Percentiles rank a stretch among this genome's conserved stretches.
Evolutionary conservation across 31 red algal species (phyloP).

Genomic region (Bonnemaisonia californica): DNA sequence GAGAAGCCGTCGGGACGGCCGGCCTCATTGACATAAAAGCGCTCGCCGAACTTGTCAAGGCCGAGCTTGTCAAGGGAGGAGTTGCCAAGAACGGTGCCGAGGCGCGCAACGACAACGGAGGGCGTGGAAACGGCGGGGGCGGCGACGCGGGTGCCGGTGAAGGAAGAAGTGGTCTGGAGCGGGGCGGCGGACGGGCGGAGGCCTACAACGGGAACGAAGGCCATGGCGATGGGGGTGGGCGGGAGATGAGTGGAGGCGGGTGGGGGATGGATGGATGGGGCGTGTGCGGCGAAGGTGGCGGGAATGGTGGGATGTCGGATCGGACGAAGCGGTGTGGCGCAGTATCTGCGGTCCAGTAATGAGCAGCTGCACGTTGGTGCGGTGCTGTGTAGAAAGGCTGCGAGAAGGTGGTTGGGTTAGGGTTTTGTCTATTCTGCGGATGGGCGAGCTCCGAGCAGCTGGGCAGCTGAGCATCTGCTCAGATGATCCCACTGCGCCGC

Average conservation of each 20-base stretch:
- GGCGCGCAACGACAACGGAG: conserved; percentile 49
- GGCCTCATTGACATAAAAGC: conserved; percentile 50
- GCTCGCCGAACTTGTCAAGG: conserved; percentile 72
- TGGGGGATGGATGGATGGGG: background rate
- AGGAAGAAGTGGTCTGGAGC: conserved; percentile 5
- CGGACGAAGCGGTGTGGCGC: too few relatives aligned
- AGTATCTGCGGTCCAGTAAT: too few relatives aligned
- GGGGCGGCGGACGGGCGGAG: conserved; percentile 36
- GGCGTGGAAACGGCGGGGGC: conserved; percentile 24
- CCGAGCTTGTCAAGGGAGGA: conserved; percentile 75
- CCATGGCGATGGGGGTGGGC: conserved; percentile 31
- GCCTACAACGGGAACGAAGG: conserved; percentile 53
- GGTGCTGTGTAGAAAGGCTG: too few relatives aligned
- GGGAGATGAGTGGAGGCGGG: too few relatives aligned
- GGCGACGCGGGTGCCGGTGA: conserved; percentile 19
- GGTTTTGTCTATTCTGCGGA: too few relatives aligned
- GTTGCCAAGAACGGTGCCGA: conserved; percentile 79
- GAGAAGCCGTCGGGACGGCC: conserved; percentile 64
- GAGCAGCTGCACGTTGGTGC: too few relatives aligned
- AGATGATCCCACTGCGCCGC: too few relatives aligned
- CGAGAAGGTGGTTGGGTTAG: too few relatives aligned
- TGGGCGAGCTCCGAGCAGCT: background rate
- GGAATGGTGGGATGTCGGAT: too few relatives aligned
- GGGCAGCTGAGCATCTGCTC: too few relatives aligned
- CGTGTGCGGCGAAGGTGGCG: too few relatives aligned